Evolutionary conservation across 352 stramenopile genomes (phyloP).

Genomic region (Pythium coloratum): DNA sequence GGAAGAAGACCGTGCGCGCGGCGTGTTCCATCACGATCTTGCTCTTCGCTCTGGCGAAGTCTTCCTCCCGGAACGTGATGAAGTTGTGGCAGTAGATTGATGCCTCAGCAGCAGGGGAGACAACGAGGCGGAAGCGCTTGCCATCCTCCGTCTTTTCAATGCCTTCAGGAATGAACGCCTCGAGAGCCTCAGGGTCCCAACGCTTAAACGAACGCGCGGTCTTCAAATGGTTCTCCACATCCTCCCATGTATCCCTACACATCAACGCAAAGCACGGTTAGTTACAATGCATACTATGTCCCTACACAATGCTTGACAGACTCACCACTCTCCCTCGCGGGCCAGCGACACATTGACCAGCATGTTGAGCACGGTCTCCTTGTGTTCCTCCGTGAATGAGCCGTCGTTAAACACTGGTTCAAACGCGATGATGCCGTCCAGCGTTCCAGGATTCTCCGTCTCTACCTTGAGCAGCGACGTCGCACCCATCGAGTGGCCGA

Average conservation of each 20-base stretch:
- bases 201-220: background rate
- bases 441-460: constrained; percentile 16
- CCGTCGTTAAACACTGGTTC: constrained; percentile 19
- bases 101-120: constrained; percentile 1
- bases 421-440: constrained; percentile 27
- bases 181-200: constrained; percentile 8
- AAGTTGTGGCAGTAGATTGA: constrained; percentile 14
- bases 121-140: constrained; percentile 10
- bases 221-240: constrained; percentile 4
- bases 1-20: constrained; percentile 16
- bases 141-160: constrained; percentile 8
- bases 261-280: background rate
- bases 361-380: constrained; percentile 11
- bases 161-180: constrained; percentile 9
- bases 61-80: constrained; percentile 4
- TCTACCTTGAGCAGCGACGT: constrained; percentile 20
- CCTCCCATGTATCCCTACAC: constrained; percentile 12
- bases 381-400: background rate
- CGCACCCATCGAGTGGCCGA: constrained; percentile 30
- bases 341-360: constrained; percentile 8
- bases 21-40: constrained; percentile 19
- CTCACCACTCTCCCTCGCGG: constrained; percentile 11
- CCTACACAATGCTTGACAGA: background rate
- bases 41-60: constrained; percentile 11
- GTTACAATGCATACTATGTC: background rate